Evolutionary conservation across 1,284 basidiomycete genomes (phyloP).

Genomic region (Golubevia pallescens): DNA sequence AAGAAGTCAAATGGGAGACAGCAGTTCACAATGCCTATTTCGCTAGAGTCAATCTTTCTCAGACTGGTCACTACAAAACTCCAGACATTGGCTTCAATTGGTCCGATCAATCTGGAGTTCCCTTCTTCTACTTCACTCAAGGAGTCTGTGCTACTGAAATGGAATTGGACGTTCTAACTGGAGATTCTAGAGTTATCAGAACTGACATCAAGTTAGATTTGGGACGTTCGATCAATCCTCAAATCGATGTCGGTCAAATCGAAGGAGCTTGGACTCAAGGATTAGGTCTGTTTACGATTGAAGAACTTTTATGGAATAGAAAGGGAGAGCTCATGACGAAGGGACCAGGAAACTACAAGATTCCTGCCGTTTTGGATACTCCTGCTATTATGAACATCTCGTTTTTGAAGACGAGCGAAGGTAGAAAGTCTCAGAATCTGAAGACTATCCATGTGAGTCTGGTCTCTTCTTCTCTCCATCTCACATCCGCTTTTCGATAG

Average conservation of each 20-base stretch:
- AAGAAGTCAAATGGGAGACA: conserved; percentile 39
- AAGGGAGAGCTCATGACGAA: conserved; percentile 62
- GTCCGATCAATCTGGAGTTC: conserved; percentile 32
- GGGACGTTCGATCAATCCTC: conserved; percentile 63
- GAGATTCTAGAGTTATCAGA: conserved; percentile 52
- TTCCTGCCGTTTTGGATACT: conserved; percentile 63
- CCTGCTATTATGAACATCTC: conserved; percentile 61
- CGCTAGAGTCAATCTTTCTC: conserved; percentile 57
- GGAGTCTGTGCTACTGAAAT: conserved; percentile 61
- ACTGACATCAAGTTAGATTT: conserved; percentile 63
- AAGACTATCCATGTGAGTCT: conserved; percentile 32
- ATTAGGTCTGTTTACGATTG: conserved; percentile 59
- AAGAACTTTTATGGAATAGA: conserved; percentile 60
- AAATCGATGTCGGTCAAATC: conserved; percentile 65
- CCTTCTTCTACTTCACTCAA: conserved; percentile 58
- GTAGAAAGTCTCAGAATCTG: conserved; percentile 38
- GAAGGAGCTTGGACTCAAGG: conserved; percentile 54
- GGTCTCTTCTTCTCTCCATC: no score
- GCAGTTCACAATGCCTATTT: conserved; percentile 59
- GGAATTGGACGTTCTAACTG: conserved; percentile 64
- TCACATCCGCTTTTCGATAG: no score
- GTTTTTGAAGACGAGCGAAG: conserved; percentile 48
- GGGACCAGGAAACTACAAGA: conserved; percentile 64
- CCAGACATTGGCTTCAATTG: conserved; percentile 64
- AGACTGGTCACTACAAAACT: conserved; percentile 63